A percentile compares a stretch with the other conserved stretches of the same genome.
Conservation (phyloP, 257 asterid genomes). For the Penstemon eatonii region DNA sequence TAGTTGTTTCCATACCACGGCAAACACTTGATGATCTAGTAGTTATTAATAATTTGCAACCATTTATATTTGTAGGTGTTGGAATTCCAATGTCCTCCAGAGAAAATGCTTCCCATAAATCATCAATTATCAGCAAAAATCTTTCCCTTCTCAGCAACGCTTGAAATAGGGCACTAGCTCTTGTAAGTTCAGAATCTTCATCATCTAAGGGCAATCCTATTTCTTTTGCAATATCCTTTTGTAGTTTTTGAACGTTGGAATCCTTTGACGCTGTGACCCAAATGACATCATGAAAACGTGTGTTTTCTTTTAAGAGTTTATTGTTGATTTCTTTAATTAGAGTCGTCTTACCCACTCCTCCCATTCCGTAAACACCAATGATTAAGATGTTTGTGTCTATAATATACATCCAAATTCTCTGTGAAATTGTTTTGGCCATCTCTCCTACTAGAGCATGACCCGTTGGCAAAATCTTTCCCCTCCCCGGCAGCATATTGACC, state of each 20-base stretch:
- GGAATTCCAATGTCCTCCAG: constrained; percentile 22
- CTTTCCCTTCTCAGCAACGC: constrained; percentile 23
- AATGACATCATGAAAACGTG: constrained; percentile 28
- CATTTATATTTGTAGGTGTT: too few species aligned
- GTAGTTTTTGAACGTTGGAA: constrained; percentile 23
- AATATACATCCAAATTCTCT: too few species aligned
- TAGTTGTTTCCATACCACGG: too few species aligned
- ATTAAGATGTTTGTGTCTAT: too few species aligned
- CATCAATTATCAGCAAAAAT: constrained; percentile 34
- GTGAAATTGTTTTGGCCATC: too few species aligned
- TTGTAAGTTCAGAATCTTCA: constrained; percentile 22
- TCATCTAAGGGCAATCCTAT: constrained; percentile 22
- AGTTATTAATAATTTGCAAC: too few species aligned
- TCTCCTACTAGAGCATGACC: too few species aligned
- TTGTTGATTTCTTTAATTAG: background rate
- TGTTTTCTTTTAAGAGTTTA: constrained; percentile 18
- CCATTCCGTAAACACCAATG: too few species aligned
- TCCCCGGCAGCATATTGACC: too few species aligned
- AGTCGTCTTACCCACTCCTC: too few species aligned
- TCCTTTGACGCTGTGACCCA: constrained; percentile 37
- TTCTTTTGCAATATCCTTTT: constrained; percentile 29
- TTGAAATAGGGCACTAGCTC: constrained; percentile 16
- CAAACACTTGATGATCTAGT: too few species aligned
- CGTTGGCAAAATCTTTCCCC: too few species aligned
- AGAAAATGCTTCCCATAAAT: constrained; percentile 10